These are phyloP conservation scores for Castanea mollissima DNA, from an alignment of 306 rosid species.

Conservation along the genomic window DNA sequence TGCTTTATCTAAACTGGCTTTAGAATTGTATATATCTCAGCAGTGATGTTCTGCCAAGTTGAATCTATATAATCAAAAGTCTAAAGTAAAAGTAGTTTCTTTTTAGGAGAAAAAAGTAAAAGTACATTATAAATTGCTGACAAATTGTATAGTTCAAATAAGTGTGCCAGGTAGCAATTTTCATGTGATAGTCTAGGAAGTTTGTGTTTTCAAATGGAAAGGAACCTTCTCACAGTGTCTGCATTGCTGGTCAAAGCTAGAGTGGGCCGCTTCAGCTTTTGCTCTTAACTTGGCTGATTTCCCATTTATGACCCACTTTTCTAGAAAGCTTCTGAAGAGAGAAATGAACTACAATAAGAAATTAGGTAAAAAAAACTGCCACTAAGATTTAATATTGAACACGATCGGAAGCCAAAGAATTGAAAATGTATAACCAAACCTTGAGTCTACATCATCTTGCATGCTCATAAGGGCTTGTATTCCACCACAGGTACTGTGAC, in stretches of 20 bases:
- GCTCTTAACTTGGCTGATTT: conserved; percentile 65
- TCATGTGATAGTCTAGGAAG: conserved; percentile 1
- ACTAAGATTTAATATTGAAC: not conserved
- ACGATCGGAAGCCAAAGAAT: not conserved
- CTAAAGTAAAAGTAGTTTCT: no score
- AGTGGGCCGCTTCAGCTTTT: conserved; percentile 55
- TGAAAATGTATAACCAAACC: conserved; percentile 37
- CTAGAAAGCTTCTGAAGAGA: conserved; percentile 50
- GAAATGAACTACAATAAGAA: conserved; percentile 9
- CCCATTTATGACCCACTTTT: conserved; percentile 68
- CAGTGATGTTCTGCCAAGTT: not conserved
- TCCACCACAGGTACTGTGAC: conserved; percentile 94
- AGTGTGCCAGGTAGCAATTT: not conserved
- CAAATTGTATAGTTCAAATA: no score
- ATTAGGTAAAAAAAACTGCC: not conserved
- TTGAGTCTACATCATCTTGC: conserved; percentile 56
- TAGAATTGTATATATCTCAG: not conserved
- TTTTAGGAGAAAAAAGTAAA: no score
- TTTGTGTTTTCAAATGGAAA: not conserved
- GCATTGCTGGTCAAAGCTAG: conserved; percentile 77
- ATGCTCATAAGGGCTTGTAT: conserved; percentile 72
- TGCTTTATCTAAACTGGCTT: not conserved
- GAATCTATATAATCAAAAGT: not conserved
- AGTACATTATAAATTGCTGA: no score
- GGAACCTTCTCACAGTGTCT: conserved; percentile 82